phyloP scores from a whole-genome alignment of 805 yeast genomes.

The Nakazawaea wickerhamii region DNA sequence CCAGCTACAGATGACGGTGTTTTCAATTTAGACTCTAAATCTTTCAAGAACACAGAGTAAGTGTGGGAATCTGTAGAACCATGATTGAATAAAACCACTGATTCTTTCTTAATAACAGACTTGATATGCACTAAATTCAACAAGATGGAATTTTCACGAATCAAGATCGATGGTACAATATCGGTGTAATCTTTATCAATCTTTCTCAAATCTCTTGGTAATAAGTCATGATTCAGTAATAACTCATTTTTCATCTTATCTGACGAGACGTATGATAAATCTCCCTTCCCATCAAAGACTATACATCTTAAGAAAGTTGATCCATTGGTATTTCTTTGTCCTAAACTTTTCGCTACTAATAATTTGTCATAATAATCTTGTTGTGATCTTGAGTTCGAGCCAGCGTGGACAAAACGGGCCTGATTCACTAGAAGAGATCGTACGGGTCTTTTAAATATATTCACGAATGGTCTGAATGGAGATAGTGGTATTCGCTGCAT shows the following conservation, averaged over 20 bases:
- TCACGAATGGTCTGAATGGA: too few relatives aligned
- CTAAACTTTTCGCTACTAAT: conserved; percentile 20
- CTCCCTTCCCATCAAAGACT: conserved; percentile 41
- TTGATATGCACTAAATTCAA: conserved; percentile 44
- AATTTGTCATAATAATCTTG: conserved; percentile 15
- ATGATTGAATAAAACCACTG: conserved; percentile 43
- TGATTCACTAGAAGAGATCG: too few relatives aligned
- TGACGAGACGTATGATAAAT: conserved; percentile 37
- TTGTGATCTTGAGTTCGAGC: conserved; percentile 4
- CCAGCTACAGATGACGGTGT: conserved; percentile 26
- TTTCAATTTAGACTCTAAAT: conserved; percentile 33
- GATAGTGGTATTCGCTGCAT: too few relatives aligned
- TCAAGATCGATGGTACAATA: conserved; percentile 52
- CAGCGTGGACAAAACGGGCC: conserved; percentile 14
- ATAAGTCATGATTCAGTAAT: conserved; percentile 38
- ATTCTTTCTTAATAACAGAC: conserved; percentile 48
- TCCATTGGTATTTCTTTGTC: conserved; percentile 16
- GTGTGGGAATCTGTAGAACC: conserved; percentile 42
- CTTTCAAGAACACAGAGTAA: conserved; percentile 36
- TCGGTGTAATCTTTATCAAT: conserved; percentile 42
- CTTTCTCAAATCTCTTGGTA: conserved; percentile 50
- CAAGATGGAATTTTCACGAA: conserved; percentile 41
- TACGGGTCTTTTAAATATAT: too few relatives aligned
- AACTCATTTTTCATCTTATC: conserved; percentile 39
- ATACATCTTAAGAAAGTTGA: conserved; percentile 33